Percentiles rank a stretch among this genome's conserved stretches.
phyloP scores from a whole-genome alignment of 148 eudicot genomes.

The Chenopodium album region DNA sequence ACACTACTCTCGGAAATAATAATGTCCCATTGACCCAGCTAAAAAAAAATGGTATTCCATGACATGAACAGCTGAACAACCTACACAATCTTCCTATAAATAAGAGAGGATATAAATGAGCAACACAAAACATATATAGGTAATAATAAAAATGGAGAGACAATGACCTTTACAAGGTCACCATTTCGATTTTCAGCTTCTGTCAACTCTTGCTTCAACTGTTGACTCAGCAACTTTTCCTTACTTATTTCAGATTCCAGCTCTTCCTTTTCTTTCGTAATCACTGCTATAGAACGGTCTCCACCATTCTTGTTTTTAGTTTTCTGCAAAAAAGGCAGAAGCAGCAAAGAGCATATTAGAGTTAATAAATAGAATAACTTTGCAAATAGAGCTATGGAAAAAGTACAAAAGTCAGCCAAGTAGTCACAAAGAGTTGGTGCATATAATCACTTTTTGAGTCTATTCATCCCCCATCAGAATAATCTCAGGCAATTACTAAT shows the following conservation, averaged over 20 bases:
- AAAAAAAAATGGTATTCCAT: not conserved
- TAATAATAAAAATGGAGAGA: conserved; percentile 1
- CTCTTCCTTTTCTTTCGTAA: conserved; percentile 73
- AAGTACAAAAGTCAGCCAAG: not conserved
- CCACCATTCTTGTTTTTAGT: conserved; percentile 42
- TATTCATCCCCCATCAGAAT: not conserved
- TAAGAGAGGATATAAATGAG: not conserved
- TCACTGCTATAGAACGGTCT: conserved; percentile 47
- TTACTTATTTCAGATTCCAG: conserved; percentile 57
- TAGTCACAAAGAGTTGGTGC: not conserved
- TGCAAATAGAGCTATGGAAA: not conserved
- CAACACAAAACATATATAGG: not conserved
- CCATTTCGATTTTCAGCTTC: conserved; percentile 74
- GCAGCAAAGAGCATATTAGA: conserved; percentile 5
- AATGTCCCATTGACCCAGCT: no score
- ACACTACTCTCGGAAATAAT: no score
- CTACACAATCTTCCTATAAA: not conserved
- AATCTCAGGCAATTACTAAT: not conserved
- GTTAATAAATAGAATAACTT: not conserved
- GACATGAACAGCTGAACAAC: not conserved
- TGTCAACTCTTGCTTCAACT: conserved; percentile 73
- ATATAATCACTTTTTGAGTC: not conserved
- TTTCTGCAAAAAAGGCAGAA: conserved; percentile 42
- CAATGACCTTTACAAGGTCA: conserved; percentile 75
- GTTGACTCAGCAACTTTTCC: conserved; percentile 61